Evolutionary conservation across 192 early-diverging fungal species (phyloP), one percentile per base, ranked within the genome.

Genomic region (Gaertneriomyces sp.): DNA sequence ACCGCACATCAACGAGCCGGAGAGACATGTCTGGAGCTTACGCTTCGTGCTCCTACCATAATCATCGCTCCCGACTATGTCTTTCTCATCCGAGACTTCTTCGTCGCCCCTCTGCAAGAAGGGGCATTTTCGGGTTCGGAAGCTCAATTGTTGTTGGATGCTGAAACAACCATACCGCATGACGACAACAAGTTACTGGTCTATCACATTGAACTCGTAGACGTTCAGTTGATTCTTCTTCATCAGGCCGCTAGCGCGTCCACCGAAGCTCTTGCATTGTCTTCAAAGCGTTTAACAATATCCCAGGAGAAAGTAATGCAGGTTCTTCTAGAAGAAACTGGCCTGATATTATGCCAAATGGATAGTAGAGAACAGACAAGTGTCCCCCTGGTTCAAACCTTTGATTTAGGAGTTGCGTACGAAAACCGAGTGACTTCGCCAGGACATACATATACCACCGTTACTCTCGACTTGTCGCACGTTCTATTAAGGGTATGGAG

Each of bases 291-390:
- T 64, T 76, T 96, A 0, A 84, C 92, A 19, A 72, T 95, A 45
- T 81, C 87, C 6, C 90, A 93, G 59, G 89, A 94, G 66, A 79
- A 86, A 11, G 79, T 91, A 40, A 86, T 87, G 61, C 88, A 85
- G 4, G 53, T 93, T 7, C 89, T 82, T 17, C 77, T 93, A 51
- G 81, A 93, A 43, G 88, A 91, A 61, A 81, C 93, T 45, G 90
- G 93, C 45, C 92, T 98, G 83, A 90, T 89, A 42, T 79, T 99
- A 11, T 98, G 94, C 81, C 83, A 83, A 8, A 91, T 98, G 85
- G 89, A 93, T 66, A 87, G 84, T 53, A 79, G 90, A 9, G 79
- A 87, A 7, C 88, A 90, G 43, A 92, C 94, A 0, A 79, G 79
- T 5, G 69, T 96, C 17, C 85, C 88, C 6, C 91, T 98, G 49